Conservation (phyloP, 2,329 filamentous ascomycete species). For the Colletotrichum kahawae region DNA sequence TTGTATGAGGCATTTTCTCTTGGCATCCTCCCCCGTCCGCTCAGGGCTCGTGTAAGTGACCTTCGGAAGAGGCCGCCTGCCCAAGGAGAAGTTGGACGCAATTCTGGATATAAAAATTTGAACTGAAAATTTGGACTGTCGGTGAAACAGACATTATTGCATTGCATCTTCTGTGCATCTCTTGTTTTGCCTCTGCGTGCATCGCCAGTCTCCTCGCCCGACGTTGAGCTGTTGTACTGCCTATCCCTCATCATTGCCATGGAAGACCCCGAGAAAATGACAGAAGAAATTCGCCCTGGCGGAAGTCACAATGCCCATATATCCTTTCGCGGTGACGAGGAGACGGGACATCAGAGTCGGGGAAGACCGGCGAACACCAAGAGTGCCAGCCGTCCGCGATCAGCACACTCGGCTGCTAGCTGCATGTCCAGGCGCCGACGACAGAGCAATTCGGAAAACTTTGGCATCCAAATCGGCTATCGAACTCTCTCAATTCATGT, state of each 20-base stretch:
- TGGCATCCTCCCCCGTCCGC: neutral
- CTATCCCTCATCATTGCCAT: neutral
- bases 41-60: neutral
- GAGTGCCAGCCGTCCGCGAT: neutral
- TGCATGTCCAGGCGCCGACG: neutral
- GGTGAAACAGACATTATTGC: neutral
- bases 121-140: neutral
- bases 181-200: neutral
- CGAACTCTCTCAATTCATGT: neutral
- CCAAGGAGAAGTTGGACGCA: neutral
- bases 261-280: neutral
- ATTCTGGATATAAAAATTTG: neutral
- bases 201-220: neutral
- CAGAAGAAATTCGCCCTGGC: accelerated
- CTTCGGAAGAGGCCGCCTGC: neutral
- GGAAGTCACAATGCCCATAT: neutral
- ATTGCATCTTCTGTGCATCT: neutral
- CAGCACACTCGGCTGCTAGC: neutral
- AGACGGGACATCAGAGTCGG: neutral
- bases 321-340: neutral
- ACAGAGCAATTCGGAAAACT: neutral
- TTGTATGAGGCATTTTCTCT: conserved; percentile 18
- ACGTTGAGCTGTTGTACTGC: neutral
- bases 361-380: neutral
- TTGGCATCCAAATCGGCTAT: neutral